These are phyloP conservation scores for Polyplosphaeria fusca DNA, from an alignment of 495 filamentous ascomycete genomes.

Conservation along the genomic window DNA sequence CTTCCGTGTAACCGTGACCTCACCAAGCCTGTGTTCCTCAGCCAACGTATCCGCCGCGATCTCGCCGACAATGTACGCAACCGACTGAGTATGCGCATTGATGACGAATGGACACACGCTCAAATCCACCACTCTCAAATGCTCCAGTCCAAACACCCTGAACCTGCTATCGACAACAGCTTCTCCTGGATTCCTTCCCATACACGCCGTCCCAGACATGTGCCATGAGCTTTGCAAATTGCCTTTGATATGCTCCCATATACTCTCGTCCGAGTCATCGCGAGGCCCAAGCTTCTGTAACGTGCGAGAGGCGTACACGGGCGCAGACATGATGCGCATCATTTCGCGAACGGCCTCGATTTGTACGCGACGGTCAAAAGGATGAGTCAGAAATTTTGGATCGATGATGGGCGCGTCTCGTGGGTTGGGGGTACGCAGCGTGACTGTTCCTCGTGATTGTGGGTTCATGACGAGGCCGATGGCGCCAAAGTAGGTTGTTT, in stretches of 20 bases:
- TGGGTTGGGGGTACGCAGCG: constrained; percentile 55
- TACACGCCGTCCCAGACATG: constrained; percentile 21
- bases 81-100: constrained; percentile 16
- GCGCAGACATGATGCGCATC: constrained; percentile 10
- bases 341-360: neutral
- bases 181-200: constrained; percentile 4
- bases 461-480: constrained; percentile 38
- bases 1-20: constrained; percentile 1
- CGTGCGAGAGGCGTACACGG: neutral
- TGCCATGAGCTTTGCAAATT: constrained; percentile 8
- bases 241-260: constrained; percentile 3
- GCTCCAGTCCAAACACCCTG: constrained; percentile 13
- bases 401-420: constrained; percentile 53
- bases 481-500: constrained; percentile 5
- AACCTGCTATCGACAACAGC: constrained; percentile 21
- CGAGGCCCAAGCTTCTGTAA: neutral
- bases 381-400: constrained; percentile 50
- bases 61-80: constrained; percentile 23
- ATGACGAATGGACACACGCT: constrained; percentile 22
- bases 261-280: constrained; percentile 11
- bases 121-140: constrained; percentile 25
- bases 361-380: constrained; percentile 10
- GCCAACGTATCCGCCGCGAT: constrained; percentile 14
- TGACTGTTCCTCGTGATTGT: constrained; percentile 51
- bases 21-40: constrained; percentile 15